Base-by-base conservation (phyloP, 768 basidiomycete species). In the Heimioporus sp. region DNA sequence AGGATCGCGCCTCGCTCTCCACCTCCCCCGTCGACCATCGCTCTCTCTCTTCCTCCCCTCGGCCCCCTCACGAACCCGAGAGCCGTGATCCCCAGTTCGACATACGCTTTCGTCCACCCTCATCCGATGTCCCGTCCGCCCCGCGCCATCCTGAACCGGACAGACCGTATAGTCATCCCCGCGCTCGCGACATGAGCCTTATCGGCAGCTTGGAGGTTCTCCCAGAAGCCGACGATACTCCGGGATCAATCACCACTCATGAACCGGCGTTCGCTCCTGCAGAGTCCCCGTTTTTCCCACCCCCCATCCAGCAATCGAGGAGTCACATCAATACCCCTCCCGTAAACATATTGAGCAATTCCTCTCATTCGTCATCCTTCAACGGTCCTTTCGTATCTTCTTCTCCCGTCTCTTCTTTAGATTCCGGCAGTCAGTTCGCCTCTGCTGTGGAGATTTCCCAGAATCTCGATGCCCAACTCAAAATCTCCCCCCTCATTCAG, bases 321-420 rank as follows among this genome's bases (percentile, higher is more conserved):
- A 73, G 76, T 35, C 71, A 59, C 24, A 61, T 72, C 39, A 67
- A 70, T 17, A 81, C 80, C 1, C 81, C 80, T 10, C 81, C 81
- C 15, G 71, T 80, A 20, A 54, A 68, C 53, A 57, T 71, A 44
- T 66, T 56, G 55, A 56, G 56, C 46, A 68, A 49, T 54, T 63
- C 57, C 58, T 67, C 71, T 36, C 70, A 72, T 42, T 68, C 78
- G 3, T 66, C 76, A 9, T 73, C 77, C 4, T 76, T 76, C 61
- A 75, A 65, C 16, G 74, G 76, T 28, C 71, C 76, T 28, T 76
- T 80, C 59, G 73, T 76, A 4, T 87, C 89, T 3, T 76, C 83
- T 3, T 92, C 90, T 2, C 90, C 90, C 8, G 87, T 83, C 17
- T 91, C 90, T 9, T 92, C 90, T 11, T 64, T 87, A 58, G 86